A percentile compares a stretch with the other conserved stretches of the same genome.
Evolutionary conservation across 192 early-diverging fungal genomes (phyloP).

Genomic region (Coemansia sp.): DNA sequence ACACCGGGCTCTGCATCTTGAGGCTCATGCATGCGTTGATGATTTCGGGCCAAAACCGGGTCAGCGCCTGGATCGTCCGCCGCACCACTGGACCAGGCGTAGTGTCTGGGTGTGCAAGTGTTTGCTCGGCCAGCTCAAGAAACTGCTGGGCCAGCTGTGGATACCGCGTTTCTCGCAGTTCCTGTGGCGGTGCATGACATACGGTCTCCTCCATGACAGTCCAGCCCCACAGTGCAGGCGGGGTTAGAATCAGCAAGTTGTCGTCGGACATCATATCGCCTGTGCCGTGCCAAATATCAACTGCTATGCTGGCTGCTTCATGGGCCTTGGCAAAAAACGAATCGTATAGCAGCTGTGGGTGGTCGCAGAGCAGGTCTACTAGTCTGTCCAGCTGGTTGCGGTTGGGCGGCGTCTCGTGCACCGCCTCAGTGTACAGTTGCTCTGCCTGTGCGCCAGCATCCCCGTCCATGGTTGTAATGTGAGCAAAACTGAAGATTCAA

Average conservation of each 20-base stretch:
- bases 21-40: slow-evolving; percentile 13
- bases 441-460: slow-evolving; percentile 4
- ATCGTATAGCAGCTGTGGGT: slow-evolving; percentile 32
- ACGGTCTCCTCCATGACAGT: slow-evolving; percentile 46
- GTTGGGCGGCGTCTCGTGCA: slow-evolving; percentile 45
- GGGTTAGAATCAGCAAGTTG: slow-evolving; percentile 36
- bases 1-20: slow-evolving; percentile 1
- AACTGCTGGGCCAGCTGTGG: slow-evolving; percentile 26
- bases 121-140: slow-evolving; percentile 22
- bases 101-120: slow-evolving; percentile 20
- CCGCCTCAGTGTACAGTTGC: slow-evolving; percentile 32
- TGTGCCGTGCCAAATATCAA: slow-evolving; percentile 24
- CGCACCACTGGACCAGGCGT: slow-evolving; percentile 47
- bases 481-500: neutral
- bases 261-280: slow-evolving; percentile 20
- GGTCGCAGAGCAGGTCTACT: slow-evolving; percentile 33
- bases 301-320: slow-evolving; percentile 28
- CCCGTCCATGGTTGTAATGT: neutral
- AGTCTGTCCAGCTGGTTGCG: slow-evolving; percentile 46
- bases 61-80: slow-evolving; percentile 36
- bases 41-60: slow-evolving; percentile 44
- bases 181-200: slow-evolving; percentile 22
- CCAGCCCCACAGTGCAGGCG: slow-evolving; percentile 53
- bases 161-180: slow-evolving; percentile 28
- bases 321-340: slow-evolving; percentile 33